These are phyloP conservation scores for Cornus florida DNA, from an alignment of 148 eudicot genomes.

Conservation along the genomic window DNA sequence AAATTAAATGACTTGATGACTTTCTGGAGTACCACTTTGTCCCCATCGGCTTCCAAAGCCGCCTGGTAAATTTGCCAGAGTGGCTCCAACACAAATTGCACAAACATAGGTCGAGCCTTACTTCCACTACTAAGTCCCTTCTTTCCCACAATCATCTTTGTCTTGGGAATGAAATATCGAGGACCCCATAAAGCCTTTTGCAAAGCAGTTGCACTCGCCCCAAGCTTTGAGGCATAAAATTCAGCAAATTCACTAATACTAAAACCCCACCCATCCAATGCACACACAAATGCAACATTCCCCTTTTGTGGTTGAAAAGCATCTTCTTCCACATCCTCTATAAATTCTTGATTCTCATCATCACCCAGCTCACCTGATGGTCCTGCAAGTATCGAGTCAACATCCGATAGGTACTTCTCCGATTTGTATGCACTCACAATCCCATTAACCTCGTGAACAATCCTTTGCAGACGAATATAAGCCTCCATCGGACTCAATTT, in stretches of 20 bases:
- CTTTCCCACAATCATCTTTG: conserved; percentile 66
- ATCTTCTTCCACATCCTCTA: conserved; percentile 90
- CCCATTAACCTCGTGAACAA: conserved; percentile 88
- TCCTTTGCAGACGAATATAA: conserved; percentile 63
- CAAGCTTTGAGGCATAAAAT: conserved; percentile 70
- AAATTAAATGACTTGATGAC: conserved; percentile 67
- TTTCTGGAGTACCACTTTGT: conserved; percentile 59
- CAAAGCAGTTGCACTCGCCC: conserved; percentile 49
- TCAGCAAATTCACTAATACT: conserved; percentile 72
- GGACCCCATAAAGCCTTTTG: conserved; percentile 88
- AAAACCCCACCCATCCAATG: conserved; percentile 96
- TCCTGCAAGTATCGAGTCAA: conserved; percentile 73
- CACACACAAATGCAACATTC: conserved; percentile 92
- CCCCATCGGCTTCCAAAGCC: conserved; percentile 64
- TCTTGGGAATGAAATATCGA: conserved; percentile 68
- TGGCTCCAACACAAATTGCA: conserved; percentile 80
- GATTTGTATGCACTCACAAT: conserved; percentile 82
- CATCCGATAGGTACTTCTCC: conserved; percentile 91
- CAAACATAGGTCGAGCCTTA: conserved; percentile 80
- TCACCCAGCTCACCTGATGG: conserved; percentile 44
- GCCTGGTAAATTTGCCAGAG: conserved; percentile 80
- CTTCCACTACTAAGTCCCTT: conserved; percentile 57
- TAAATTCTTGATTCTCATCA: conserved; percentile 52
- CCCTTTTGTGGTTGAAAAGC: conserved; percentile 93
- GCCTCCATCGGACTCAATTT: conserved; percentile 88